Percentiles rank a stretch among this genome's conserved stretches.
These are phyloP conservation scores for Aurantiochytrium sp. DNA, from an alignment of 108 stramenopile species.

Conservation along the genomic window DNA sequence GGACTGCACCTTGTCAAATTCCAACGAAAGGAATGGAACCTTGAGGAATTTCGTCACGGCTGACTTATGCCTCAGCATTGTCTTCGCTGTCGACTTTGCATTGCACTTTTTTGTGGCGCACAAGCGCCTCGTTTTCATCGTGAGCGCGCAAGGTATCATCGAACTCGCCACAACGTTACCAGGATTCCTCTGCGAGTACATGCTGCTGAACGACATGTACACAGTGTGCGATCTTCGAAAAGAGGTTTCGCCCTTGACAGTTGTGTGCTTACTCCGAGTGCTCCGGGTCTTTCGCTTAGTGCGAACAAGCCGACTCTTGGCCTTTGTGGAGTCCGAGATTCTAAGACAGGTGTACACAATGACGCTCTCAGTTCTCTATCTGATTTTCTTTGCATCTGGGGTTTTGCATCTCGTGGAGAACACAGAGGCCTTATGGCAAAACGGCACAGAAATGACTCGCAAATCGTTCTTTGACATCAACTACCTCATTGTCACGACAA, in stretches of 20 bases:
- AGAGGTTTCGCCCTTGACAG: background rate
- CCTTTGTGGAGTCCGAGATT: background rate
- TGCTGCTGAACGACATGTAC: background rate
- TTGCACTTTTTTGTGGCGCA: background rate
- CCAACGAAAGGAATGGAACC: background rate
- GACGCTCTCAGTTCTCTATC: background rate
- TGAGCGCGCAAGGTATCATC: background rate
- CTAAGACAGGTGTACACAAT: background rate
- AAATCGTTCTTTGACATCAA: background rate
- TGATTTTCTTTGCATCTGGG: slow-evolving; percentile 10
- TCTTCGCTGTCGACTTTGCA: background rate
- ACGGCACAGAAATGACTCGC: background rate
- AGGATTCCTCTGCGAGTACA: background rate
- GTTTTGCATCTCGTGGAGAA: background rate
- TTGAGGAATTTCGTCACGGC: background rate
- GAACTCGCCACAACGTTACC: background rate
- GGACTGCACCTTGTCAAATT: too few species aligned
- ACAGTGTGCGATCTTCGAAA: background rate
- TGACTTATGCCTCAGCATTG: background rate
- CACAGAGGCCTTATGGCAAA: background rate
- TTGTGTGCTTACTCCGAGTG: background rate
- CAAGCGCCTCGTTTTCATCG: background rate
- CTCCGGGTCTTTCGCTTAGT: background rate
- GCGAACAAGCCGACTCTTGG: background rate
- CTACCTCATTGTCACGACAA: background rate